Evolutionary conservation across 495 filamentous ascomycete species (phyloP).

Genomic region (Trichocladium antarcticum): DNA sequence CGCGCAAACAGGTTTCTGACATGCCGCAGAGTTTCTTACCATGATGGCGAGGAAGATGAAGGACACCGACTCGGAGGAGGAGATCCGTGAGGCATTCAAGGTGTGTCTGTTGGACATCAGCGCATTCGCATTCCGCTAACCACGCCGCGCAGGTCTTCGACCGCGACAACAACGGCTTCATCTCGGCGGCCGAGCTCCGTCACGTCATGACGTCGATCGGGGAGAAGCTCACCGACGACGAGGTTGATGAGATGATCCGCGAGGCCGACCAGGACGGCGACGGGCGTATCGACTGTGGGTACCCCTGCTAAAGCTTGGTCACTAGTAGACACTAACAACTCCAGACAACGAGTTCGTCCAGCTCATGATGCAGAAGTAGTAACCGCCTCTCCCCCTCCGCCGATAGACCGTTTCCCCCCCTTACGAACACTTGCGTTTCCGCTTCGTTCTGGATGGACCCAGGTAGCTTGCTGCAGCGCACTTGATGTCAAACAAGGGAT

Average conservation of each 20-base stretch:
- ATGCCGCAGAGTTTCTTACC: conserved; percentile 75
- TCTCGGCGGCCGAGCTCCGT: conserved; percentile 92
- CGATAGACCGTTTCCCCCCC: conserved; percentile 5
- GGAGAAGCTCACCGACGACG: conserved; percentile 98
- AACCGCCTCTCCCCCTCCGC: conserved; percentile 24
- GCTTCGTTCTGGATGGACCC: conserved; percentile 18
- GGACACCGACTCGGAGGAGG: conserved; percentile 98
- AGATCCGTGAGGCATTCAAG: conserved; percentile 77
- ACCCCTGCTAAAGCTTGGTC: background rate
- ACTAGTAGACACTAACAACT: conserved; percentile 24
- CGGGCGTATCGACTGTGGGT: conserved; percentile 84
- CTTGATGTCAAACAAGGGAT: conserved; percentile 15
- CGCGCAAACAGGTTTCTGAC: conserved; percentile 19
- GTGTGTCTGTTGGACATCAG: conserved; percentile 12
- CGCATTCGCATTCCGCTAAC: background rate
- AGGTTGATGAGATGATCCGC: conserved; percentile 99
- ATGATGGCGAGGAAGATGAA: conserved; percentile 99
- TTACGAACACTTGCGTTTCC: conserved; percentile 12
- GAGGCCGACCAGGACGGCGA: conserved; percentile 99
- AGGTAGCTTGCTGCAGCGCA: conserved; percentile 10
- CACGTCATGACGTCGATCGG: conserved; percentile 99
- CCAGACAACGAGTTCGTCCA: conserved; percentile 99
- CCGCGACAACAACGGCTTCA: conserved; percentile 98
- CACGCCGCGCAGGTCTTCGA: conserved; percentile 71
- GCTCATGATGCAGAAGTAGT: conserved; percentile 99